Evolutionary conservation across 2,329 filamentous ascomycete genomes (phyloP).

Genomic region (Phialocephala sp.): DNA sequence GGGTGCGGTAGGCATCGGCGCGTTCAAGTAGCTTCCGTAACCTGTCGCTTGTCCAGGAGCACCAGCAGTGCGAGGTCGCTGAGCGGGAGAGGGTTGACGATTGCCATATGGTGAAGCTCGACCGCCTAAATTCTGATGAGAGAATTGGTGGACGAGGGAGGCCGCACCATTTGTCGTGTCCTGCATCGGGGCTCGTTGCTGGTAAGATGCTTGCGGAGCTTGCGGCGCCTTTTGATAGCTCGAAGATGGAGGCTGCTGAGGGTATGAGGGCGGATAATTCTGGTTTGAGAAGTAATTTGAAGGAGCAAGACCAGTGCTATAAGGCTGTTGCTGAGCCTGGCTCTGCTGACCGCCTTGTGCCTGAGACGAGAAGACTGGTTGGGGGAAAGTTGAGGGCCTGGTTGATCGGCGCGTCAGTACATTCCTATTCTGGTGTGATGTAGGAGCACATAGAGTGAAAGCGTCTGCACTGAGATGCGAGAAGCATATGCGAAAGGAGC

Average conservation of each 20-base stretch:
- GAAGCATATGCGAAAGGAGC: background rate
- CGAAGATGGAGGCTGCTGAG: constrained; percentile 46
- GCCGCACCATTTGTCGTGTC: constrained; percentile 72
- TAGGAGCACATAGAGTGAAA: background rate
- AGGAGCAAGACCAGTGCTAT: constrained; percentile 53
- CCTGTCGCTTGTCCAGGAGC: constrained; percentile 65
- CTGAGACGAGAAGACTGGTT: constrained; percentile 66
- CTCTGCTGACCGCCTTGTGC: constrained; percentile 43
- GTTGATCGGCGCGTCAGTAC: background rate
- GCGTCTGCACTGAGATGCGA: background rate
- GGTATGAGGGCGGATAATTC: constrained; percentile 53
- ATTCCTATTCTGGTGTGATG: background rate
- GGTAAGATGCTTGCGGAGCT: constrained; percentile 53
- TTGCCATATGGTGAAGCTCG: constrained; percentile 73
- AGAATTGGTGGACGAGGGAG: constrained; percentile 93
- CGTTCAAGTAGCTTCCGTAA: constrained; percentile 70
- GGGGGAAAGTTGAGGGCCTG: constrained; percentile 87
- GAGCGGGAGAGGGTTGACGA: constrained; percentile 70
- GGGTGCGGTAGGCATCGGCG: constrained; percentile 66
- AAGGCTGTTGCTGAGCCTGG: constrained; percentile 44
- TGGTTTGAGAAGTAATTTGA: constrained; percentile 67
- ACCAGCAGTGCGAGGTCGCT: constrained; percentile 85
- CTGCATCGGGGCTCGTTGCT: constrained; percentile 64
- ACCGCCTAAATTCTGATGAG: constrained; percentile 88
- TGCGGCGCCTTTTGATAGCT: constrained; percentile 64